Evolutionary conservation across 768 basidiomycete genomes (phyloP), one percentile per base, ranked within the genome.

Genomic region (Daedaleopsis nitida): DNA sequence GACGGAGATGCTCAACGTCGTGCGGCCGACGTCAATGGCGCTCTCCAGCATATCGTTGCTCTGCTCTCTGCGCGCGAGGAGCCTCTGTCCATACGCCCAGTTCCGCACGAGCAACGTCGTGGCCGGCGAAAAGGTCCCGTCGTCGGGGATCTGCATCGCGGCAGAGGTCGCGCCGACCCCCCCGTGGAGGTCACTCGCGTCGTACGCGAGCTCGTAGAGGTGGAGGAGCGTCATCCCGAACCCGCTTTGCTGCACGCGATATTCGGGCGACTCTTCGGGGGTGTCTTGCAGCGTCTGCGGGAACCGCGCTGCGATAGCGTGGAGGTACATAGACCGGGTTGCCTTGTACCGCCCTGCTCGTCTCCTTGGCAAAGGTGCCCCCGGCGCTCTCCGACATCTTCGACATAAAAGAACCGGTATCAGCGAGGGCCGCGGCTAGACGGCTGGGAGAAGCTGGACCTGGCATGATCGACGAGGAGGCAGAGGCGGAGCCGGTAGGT

Each of bases 271-370:
- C 27, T 32, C 16, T 16, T 32, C 24, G 3, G 23, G 13, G 23
- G 14, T 55, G 2, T 39, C 43, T 27, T 44, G 39, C 14, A 55
- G 42, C 10, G 19, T 39, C 10, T 24, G 39, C 4, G 39, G 34
- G 24, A 55, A 23, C 5, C 24, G 14, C 13, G 13, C 23, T 17
- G 53, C 53, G 23, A 27, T 44, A 9, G 39, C 39, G 23, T 16
- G n/a, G 53, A 55, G 53, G 39, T 55, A 54, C n/a, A n/a, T n/a
- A 32, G 21, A 55, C 16, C 39, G 43, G 42, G 53, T 55, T 55
- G 16, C 42, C 21, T 39, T 55, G 53, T 17, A 55, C 16, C 19
- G 42, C 27, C 12, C 53, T 23, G 21, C 27, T 43, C 53, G 43
- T 44, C 21, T 55, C 53, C 24, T 35, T 21, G 0, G 53, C 7